Evolutionary conservation across 805 yeast species (phyloP), one percentile per base, ranked within the genome.

Genomic region (Candida quercuum): DNA sequence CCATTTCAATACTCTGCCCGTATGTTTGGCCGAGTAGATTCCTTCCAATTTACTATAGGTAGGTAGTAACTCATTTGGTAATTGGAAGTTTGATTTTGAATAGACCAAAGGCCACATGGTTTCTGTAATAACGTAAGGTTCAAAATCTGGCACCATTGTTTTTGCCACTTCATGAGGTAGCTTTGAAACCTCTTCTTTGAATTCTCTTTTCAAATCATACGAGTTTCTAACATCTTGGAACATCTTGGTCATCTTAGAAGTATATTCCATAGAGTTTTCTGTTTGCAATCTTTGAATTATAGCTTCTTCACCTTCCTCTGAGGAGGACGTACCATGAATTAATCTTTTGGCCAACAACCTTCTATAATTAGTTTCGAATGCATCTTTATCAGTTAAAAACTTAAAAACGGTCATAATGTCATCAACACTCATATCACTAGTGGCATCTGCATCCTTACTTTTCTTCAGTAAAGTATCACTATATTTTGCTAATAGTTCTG

Each of bases 191-290:
- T 63, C 66, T 34, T 74, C 78, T 47, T 66, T 66, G 54, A 81
- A 80, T 35, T 66, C 60, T n/a, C 55, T 46, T 50, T 79, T 84
- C 55, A 93, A 69, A 39, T 86, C 91, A 43, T 76, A 77, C 0
- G 96, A 86, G 3, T 91, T 75, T 50, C 83, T 76, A 69, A 93
- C 86, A 63, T 93, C 99, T 57, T 83, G 85, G 60, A 93, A 89
- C 99, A 93, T 93, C 51, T 88, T 86, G 17, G 95, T 85, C 60
- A 93, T 85, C 60, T 89, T 91, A 38, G 86, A 81, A 1, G 98
- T 89, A 60, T 91, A 93, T 56, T 93, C 98, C 57, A 81, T 71
- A 15, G 95, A 87, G 61, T 93, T 91, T 42, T 84, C 95, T 40
- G 84, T 83, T 58, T 88, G 94, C 47, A 93, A 72, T 52, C 85